Percentiles rank a stretch among this genome's conserved stretches.
Evolutionary conservation across 495 filamentous ascomycete species (phyloP).

Genomic region (Penicillium soppii): DNA sequence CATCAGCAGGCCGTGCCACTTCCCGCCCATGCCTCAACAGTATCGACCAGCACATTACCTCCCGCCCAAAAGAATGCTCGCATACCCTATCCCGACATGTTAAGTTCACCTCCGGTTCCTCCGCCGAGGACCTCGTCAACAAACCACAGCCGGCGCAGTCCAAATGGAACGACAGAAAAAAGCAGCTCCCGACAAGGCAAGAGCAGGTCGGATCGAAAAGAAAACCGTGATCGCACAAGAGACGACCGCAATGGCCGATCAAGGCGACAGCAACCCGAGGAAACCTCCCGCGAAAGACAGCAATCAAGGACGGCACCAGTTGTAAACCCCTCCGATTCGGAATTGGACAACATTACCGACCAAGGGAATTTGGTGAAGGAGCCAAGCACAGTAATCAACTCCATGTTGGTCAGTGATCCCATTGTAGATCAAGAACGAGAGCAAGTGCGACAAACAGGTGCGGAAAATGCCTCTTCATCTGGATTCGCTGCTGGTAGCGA

Average conservation of each 20-base stretch:
- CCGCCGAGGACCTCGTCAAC: constrained; percentile 47
- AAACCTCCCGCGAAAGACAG: constrained; percentile 21
- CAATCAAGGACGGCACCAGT: constrained; percentile 15
- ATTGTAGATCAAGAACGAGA: constrained; percentile 77
- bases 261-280: constrained; percentile 32
- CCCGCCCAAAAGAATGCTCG: constrained; percentile 35
- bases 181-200: constrained; percentile 35
- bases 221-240: constrained; percentile 29
- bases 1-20: constrained; percentile 36
- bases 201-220: constrained; percentile 31
- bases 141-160: constrained; percentile 38
- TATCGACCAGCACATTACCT: constrained; percentile 28
- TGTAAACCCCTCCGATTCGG: constrained; percentile 13
- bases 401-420: constrained; percentile 75
- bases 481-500: constrained; percentile 55
- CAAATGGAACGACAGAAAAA: constrained; percentile 31
- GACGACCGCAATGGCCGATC: constrained; percentile 38
- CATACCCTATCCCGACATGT: constrained; percentile 37
- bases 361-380: constrained; percentile 35
- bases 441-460: constrained; percentile 65
- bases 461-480: constrained; percentile 50
- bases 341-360: constrained; percentile 25
- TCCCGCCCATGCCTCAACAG: constrained; percentile 33
- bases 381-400: constrained; percentile 63
- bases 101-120: constrained; percentile 41